Evolutionary conservation across 495 filamentous ascomycete genomes (phyloP).

Genomic region (Xylaria nigripes): DNA sequence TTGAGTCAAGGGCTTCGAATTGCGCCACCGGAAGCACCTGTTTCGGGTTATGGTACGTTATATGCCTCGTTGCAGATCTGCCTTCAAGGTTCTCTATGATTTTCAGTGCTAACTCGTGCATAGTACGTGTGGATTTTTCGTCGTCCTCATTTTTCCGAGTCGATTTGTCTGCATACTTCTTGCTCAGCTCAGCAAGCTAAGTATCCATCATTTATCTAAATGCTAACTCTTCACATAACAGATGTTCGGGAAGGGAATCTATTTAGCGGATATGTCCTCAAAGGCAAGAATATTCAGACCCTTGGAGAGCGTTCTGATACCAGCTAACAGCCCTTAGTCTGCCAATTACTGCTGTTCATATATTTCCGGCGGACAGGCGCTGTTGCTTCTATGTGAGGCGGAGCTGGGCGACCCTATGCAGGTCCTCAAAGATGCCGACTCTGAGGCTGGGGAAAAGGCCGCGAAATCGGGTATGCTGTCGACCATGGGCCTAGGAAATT

Average conservation of each 20-base stretch:
- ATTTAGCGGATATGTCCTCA: constrained; percentile 73
- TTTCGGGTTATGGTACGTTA: constrained; percentile 54
- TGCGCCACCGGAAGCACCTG: constrained; percentile 74
- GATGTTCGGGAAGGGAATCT: constrained; percentile 83
- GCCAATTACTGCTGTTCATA: constrained; percentile 62
- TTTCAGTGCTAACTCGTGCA: constrained; percentile 5
- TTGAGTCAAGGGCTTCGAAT: constrained; percentile 79
- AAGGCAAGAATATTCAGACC: constrained; percentile 19
- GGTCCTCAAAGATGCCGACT: constrained; percentile 43
- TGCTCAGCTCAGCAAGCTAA: neutral
- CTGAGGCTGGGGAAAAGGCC: constrained; percentile 54
- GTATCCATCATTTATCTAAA: neutral
- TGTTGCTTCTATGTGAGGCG: constrained; percentile 68
- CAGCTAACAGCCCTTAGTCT: constrained; percentile 42
- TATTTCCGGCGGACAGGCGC: constrained; percentile 39
- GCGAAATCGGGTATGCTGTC: constrained; percentile 51
- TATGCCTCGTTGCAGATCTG: neutral
- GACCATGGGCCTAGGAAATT: constrained; percentile 57
- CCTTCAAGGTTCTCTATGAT: neutral
- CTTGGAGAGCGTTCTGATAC: neutral
- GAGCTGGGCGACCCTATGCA: constrained; percentile 68
- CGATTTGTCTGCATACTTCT: neutral
- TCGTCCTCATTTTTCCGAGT: neutral
- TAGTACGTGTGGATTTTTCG: constrained; percentile 1
- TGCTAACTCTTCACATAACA: constrained; percentile 2